Base-by-base conservation (phyloP, 257 asterid species). In the Solanum ossicruentum region DNA sequence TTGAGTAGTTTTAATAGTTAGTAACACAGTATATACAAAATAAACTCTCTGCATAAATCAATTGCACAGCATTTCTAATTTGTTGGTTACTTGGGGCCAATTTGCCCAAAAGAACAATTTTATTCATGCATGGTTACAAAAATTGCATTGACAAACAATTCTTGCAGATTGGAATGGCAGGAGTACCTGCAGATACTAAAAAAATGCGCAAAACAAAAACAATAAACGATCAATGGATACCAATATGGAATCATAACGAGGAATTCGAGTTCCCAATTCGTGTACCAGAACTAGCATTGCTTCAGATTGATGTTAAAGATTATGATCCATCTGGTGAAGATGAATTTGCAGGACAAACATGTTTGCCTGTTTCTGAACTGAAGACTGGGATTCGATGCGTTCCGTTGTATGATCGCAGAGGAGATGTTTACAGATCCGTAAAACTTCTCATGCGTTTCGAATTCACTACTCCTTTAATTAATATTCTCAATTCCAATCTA, bases 291-390 rank as follows among this genome's bases (percentile, higher is more conserved):
- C 51, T 85, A n/a, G 87, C 87, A 6, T 63, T 85, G 79, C 87
- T 85, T 80, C 87, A 52, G 9, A 55, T 85, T 69, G 81, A 49
- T 28, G 87, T 85, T 52, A 65, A 65, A 39, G 87, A 85, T 79
- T 9, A 85, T 13, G 87, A 85, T 47, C 49, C 87, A 5, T 18
- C 77, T 2, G 84, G 84, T 65, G 84, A 52, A 51, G 78, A 85
- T 56, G 87, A 79, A 81, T 85, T 85, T 66, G 87, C 84, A n/a
- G 87, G 87, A 12, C 87, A 85, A 26, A 85, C 87, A 52, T 85
- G 87, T 13, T 36, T 85, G 41, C 84, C 87, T 15, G 20, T 85
- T 61, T 85, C 87, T 11, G 87, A 85, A 61, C 21, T 85, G 13
- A 80, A 23, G 26, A 54, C 84, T 51, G 87, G 87, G 51, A 78